Base-by-base conservation (phyloP, 2,329 filamentous ascomycete species). In the Diplodia mutila region DNA sequence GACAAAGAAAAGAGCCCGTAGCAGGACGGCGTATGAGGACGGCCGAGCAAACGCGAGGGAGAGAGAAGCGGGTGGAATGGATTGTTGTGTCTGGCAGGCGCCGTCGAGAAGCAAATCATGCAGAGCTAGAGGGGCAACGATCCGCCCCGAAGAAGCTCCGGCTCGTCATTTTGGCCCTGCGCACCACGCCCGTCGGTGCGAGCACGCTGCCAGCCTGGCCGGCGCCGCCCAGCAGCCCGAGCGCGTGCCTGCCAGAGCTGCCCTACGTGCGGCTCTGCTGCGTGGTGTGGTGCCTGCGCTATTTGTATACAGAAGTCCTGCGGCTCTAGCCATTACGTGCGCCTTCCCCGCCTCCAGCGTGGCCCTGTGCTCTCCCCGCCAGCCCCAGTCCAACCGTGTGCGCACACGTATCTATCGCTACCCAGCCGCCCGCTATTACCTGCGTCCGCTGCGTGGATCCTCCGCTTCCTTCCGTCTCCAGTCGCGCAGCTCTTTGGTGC, bases 401-500 rank as follows among this genome's bases (percentile, higher is more conserved):
- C 32, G 34, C 51, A 46, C 49, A 61, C 57, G 39, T 61, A 54
- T 65, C 63, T 55, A 46, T 32, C 48, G 53, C 37, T 53, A 51
- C 46, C 16, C 7, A 3, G 27, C 34, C 34, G 34, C 34, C 34
- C 34, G 34, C 34, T 11, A 14, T 37, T 55, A 66, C 52, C 42
- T 61, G 25, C 65, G 65, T 69, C 89, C 87, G 71, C 90, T 85
- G 75, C 94, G 87, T 53, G 94, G 94, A 83, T 97, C 91, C 70
- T 87, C 82, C 5, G 94, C 93, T 78, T 97, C 93, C 61, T 88
- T 85, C 75, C 87, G 89, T 78, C 93, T 88, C 80, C 90, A 94
- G 72, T 97, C 93, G 69, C 95, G 87, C 76, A 94, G 88, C 84
- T 98, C 94, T 81, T 93, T 97, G 4, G 94, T 98, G 2, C 93